These are phyloP conservation scores for Pichia sp. DNA, from an alignment of 1,139 yeast species.

Conservation along the genomic window DNA sequence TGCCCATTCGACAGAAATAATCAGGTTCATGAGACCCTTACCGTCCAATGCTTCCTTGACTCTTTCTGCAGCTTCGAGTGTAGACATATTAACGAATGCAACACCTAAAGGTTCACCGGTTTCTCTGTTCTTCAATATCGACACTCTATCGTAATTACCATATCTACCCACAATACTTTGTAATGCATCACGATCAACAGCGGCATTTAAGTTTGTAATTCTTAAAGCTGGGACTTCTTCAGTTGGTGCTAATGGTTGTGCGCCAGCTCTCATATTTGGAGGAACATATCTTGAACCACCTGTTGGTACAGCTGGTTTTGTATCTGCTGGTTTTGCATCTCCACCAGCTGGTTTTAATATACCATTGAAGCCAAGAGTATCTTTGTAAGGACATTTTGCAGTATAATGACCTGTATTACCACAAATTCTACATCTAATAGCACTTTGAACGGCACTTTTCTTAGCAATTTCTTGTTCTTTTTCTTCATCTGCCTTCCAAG, in stretches of 20 bases:
- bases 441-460: conserved; percentile 33
- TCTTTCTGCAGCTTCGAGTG: conserved; percentile 62
- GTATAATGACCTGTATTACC: conserved; percentile 89
- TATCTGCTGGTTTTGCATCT: conserved; percentile 24
- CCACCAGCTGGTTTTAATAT: conserved; percentile 23
- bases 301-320: conserved; percentile 34
- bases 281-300: conserved; percentile 53
- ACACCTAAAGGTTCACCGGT: conserved; percentile 94
- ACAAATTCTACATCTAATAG: conserved; percentile 77
- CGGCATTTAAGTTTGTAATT: conserved; percentile 81
- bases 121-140: conserved; percentile 83
- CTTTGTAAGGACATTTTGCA: conserved; percentile 92
- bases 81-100: conserved; percentile 86
- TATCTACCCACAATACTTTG: conserved; percentile 68
- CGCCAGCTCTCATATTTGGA: conserved; percentile 62
- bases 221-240: conserved; percentile 81
- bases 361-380: conserved; percentile 60
- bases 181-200: conserved; percentile 42
- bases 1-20: conserved; percentile 65
- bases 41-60: conserved; percentile 82
- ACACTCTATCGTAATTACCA: conserved; percentile 75
- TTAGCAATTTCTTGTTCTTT: conserved; percentile 47
- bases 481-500: conserved; percentile 63
- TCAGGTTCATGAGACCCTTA: conserved; percentile 87
- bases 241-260: conserved; percentile 28